Evolutionary conservation across 768 basidiomycete species (phyloP), one percentile per base, ranked within the genome.

Genomic region (Mycena pura): DNA sequence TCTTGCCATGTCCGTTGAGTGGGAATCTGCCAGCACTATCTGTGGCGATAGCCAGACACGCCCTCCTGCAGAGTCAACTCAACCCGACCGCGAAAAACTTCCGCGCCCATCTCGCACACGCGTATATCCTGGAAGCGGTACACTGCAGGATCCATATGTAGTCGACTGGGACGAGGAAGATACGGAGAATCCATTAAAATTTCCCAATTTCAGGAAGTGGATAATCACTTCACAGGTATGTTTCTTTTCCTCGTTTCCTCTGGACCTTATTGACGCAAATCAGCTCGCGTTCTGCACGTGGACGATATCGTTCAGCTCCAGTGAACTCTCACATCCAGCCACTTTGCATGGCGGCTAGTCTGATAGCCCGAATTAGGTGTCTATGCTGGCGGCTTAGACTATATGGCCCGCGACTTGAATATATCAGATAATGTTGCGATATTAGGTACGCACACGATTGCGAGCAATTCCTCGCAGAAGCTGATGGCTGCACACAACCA

Each of bases 301-400:
- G 60, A 84, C 84, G 2, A 81, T 86, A 3, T 85, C 86, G 1
- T 88, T 87, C 67, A 78, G 83, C 50, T 86, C 85, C 56, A 85
- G 83, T 66, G 77, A 80, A 19, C 45, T 41, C 14, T 46, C 24
- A 32, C n/a, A 39, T 25, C 31, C 6, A 29, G 9, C 46, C 19
- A n/a, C n/a, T n/a, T n/a, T 27, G 5, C 28, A n/a, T 21, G 46
- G 15, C 31, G 22, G 15, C 41, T 39, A 5, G 22, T 45, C 47
- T 62, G 38, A 62, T 43, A 11, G 15, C 38, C 38, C 24, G 8
- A 17, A 17, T 39, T 31, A 62, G 60, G 60, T 39, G 62, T 63
- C 22, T 88, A 87, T 67, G 77, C 79, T 15, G 85, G 84, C 19
- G 84, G 86, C 6, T 71, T 86, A 8, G 63, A 73, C 31, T 71